phyloP scores from a whole-genome alignment of 305 asterid genomes.

The Fraxinus velutina region DNA sequence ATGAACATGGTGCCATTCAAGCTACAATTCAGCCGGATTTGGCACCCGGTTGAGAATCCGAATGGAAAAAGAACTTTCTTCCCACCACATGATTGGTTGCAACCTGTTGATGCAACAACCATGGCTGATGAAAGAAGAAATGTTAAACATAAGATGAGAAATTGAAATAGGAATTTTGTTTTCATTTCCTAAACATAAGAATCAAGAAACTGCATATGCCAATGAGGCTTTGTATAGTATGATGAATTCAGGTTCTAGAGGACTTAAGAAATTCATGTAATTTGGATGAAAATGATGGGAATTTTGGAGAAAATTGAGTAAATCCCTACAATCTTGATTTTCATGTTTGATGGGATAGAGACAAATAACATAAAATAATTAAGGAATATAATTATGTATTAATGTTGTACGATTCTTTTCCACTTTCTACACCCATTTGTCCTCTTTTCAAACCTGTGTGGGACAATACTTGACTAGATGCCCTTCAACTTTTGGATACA shows the following conservation, averaged over 20 bases:
- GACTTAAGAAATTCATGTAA: background rate
- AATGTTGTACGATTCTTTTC: background rate
- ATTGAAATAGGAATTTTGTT: background rate
- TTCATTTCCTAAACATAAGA: background rate
- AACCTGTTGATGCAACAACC: slow-evolving; percentile 14
- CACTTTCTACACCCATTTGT: background rate
- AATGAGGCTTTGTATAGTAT: background rate
- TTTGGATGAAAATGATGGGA: background rate
- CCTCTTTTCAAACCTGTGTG: background rate
- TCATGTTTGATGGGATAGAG: background rate
- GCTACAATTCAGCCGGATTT: slow-evolving; percentile 43
- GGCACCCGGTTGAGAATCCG: slow-evolving; percentile 45
- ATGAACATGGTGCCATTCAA: slow-evolving; percentile 25
- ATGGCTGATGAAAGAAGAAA: slow-evolving; percentile 13
- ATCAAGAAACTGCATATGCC: background rate
- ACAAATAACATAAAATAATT: background rate
- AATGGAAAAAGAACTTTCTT: slow-evolving; percentile 33
- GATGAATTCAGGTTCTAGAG: background rate
- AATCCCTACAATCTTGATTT: background rate
- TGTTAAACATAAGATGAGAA: background rate
- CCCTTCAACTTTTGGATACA: background rate
- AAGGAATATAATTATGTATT: background rate
- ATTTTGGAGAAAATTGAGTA: background rate
- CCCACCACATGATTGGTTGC: slow-evolving; percentile 33
- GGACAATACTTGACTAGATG: slow-evolving; percentile 6